Evolutionary conservation across 140 eudicot genomes (phyloP), one percentile per base, ranked within the genome.

Genomic region (Anethum foeniculum): DNA sequence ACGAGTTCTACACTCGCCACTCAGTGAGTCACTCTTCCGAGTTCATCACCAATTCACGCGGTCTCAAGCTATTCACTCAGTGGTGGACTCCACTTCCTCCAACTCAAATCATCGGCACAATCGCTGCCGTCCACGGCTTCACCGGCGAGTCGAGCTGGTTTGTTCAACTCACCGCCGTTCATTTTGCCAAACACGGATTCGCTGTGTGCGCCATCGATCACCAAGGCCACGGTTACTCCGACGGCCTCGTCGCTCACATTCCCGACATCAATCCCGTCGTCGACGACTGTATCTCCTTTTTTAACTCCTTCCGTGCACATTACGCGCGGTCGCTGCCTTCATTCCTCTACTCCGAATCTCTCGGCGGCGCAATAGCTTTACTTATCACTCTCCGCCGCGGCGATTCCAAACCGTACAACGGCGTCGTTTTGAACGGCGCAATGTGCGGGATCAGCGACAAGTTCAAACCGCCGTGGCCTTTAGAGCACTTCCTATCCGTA

Each of bases 381-480:
- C 81, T 96, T 4, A 93, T 96, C 77, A 85, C 97, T 27, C 91
- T 95, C 83, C 87, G 96, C 2, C 79, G 84, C 3, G 86, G 52
- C 39, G 88, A 76, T 65, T 85, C 85, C 1, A 86, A 76, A 39
- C 88, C 83, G 44, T 96, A 80, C 81, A 87, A 96, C 78, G 99
- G 99, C n/a, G 81, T 93, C 18, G 88, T 96, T 25, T 81, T 96
- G 78, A 96, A 93, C 79, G 98, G 98, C 0, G 99, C 99, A 3
- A 96, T 96, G 99, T 96, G 97, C 65, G 99, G 99, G 25, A 90
- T 96, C 32, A 96, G 98, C 44, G 91, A 87, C 36, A 96, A 96
- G 88, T 91, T 88, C 80, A 96, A 96, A 85, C 99, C 99, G 41
- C 97, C 98, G 76, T 96, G 99, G 99, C 99, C 99, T 73, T 30